phyloP scores from a whole-genome alignment of 345 rosid species.

The Gossypioides kirkii region DNA sequence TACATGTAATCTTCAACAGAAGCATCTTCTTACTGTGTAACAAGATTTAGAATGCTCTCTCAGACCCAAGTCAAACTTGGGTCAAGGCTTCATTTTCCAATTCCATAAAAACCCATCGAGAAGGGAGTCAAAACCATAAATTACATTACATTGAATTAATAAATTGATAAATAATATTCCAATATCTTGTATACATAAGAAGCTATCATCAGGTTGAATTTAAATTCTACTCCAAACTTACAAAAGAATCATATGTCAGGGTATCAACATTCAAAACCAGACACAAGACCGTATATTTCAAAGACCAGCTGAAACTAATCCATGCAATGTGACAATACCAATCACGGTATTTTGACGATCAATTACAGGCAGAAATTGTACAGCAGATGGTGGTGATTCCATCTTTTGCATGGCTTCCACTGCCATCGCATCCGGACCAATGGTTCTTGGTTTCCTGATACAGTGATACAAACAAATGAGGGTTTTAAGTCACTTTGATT shows the following conservation, averaged over 20 bases:
- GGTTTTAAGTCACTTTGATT: background rate
- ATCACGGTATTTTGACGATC: conserved; percentile 52
- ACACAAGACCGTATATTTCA: conserved; percentile 19
- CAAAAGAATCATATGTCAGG: too few relatives aligned
- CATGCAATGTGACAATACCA: conserved; percentile 88
- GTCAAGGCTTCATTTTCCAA: background rate
- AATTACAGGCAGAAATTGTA: conserved; percentile 85
- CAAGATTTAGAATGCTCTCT: background rate
- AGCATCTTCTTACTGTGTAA: too few relatives aligned
- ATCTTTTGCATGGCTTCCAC: conserved; percentile 95
- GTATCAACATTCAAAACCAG: background rate
- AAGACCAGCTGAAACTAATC: conserved; percentile 88
- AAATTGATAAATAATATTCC: background rate
- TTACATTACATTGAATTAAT: background rate
- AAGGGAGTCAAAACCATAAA: background rate
- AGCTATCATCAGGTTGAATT: background rate
- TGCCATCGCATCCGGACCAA: conserved; percentile 82
- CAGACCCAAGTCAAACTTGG: background rate
- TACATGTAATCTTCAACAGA: too few relatives aligned
- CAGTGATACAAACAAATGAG: background rate
- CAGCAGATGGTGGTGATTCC: conserved; percentile 97
- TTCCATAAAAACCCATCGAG: background rate
- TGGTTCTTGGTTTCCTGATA: conserved; percentile 85
- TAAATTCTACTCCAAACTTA: too few relatives aligned
- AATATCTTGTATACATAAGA: background rate